A percentile compares a stretch with the other conserved stretches of the same genome.
phyloP scores from a whole-genome alignment of 345 rosid genomes.

The Toxicodendron radicans region DNA sequence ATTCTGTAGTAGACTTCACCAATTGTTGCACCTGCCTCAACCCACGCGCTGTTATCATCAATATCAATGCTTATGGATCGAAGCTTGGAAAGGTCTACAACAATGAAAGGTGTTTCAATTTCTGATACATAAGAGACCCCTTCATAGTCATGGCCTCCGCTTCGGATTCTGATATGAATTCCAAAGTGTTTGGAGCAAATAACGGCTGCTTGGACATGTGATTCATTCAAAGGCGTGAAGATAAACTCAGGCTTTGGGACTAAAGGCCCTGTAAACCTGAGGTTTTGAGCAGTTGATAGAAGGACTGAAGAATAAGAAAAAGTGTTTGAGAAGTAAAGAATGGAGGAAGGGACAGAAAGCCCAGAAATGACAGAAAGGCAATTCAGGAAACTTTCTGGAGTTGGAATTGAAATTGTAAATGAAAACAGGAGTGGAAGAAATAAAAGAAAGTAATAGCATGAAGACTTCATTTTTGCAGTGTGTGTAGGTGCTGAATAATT shows the following conservation, averaged over 20 bases:
- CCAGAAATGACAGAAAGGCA: constrained; percentile 40
- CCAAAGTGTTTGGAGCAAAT: constrained; percentile 40
- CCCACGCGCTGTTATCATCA: constrained; percentile 56
- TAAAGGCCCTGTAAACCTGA: constrained; percentile 36
- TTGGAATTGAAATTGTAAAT: constrained; percentile 1
- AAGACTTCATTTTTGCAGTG: constrained; percentile 19
- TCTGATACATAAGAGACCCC: not conserved
- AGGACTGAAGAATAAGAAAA: constrained; percentile 42
- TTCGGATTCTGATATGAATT: constrained; percentile 50
- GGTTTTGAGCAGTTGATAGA: constrained; percentile 49
- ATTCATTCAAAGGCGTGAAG: not conserved
- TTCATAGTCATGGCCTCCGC: constrained; percentile 56
- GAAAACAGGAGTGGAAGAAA: constrained; percentile 18
- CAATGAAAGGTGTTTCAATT: not conserved
- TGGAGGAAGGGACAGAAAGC: constrained; percentile 24
- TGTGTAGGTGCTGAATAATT: not conserved
- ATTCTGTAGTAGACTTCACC: constrained; percentile 31
- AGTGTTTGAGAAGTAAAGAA: constrained; percentile 38
- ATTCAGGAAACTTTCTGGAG: constrained; percentile 40
- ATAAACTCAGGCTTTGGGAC: constrained; percentile 50
- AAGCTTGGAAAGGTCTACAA: constrained; percentile 15
- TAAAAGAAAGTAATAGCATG: constrained; percentile 12
- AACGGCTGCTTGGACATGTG: not conserved
- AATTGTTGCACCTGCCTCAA: constrained; percentile 61
- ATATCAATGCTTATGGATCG: constrained; percentile 45